Evolutionary conservation across 2,329 filamentous ascomycete genomes (phyloP), one percentile per base, ranked within the genome.

Genomic region (Akanthomyces lecanii): DNA sequence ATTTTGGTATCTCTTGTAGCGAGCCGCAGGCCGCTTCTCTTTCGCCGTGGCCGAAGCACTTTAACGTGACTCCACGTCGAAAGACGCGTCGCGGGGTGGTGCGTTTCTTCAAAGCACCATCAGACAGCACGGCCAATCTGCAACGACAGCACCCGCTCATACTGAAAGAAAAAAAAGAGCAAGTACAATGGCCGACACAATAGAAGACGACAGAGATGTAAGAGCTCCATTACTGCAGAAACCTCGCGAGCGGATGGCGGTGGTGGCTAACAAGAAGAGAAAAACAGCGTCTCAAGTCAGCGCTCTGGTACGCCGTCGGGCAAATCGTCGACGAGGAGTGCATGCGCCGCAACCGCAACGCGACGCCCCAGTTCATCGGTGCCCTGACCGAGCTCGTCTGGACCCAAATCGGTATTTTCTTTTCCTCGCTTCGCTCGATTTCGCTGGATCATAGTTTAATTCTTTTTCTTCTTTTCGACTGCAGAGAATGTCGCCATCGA

Each of bases 301-400:
- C 90, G 16, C 84, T 96, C 28, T 96, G 92, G 92, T 89, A 89
- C 71, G 85, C 88, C 28, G 85, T 96, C 64, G 91, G 91, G 67
- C 90, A 92, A 73, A 94, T 96, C 65, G 90, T 97, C 66, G 94
- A 98, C 73, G 88, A 94, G 67, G 89, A 96, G 72, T 89, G 87
- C 12, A 66, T 78, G 36, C 69, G 69, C 18, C 73, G 75, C 61
- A 76, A 90, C 71, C 84, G 91, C 66, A 97, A 96, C 75, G 91
- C 93, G 7, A 97, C 94, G 30, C 91, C 91, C 1, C 92, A 96
- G 71, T 97, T 96, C 74, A 96, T 96, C 68, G 92, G 89, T 10
- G 89, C 89, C 0, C 75, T 96, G 71, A 95, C 91, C 0, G 92
- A 97, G 74, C 85, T 96, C 75, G 89, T 94, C 8, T 97, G 91